phyloP scores from a whole-genome alignment of 2,329 filamentous ascomycete genomes.

The Dendryphion nanum region DNA sequence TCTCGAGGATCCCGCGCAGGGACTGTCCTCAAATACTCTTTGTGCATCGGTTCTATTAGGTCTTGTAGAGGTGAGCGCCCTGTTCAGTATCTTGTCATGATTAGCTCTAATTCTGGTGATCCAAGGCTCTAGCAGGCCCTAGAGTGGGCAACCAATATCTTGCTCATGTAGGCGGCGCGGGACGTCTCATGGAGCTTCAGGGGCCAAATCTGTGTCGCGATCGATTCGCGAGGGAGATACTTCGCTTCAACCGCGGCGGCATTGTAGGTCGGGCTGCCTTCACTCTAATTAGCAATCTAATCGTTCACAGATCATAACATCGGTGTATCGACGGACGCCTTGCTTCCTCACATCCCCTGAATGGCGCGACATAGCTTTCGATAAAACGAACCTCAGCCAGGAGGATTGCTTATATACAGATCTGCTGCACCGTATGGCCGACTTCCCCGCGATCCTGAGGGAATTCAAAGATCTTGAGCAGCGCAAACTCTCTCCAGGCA shows the following conservation, averaged over 20 bases:
- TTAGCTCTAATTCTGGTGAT: neutral
- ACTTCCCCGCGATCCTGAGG: conserved; percentile 24
- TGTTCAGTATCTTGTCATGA: neutral
- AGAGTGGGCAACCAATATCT: conserved; percentile 30
- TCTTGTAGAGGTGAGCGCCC: conserved; percentile 26
- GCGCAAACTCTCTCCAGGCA: neutral
- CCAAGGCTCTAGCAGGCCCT: conserved; percentile 32
- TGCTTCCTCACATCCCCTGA: conserved; percentile 30
- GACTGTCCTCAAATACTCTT: conserved; percentile 33
- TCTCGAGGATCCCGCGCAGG: conserved; percentile 26
- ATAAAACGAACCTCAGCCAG: conserved; percentile 23
- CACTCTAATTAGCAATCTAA: neutral
- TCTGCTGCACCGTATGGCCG: conserved; percentile 25
- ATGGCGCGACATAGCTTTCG: conserved; percentile 34
- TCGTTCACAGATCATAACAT: conserved; percentile 25
- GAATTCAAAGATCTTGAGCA: conserved; percentile 22
- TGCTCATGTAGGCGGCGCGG: conserved; percentile 32
- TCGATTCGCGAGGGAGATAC: conserved; percentile 29
- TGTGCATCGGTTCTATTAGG: conserved; percentile 33
- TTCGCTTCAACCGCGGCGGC: conserved; percentile 29
- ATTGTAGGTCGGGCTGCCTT: conserved; percentile 15
- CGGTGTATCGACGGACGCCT: conserved; percentile 27
- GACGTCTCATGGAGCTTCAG: conserved; percentile 32
- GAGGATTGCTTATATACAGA: conserved; percentile 29
- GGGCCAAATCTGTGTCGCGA: conserved; percentile 25